Evolutionary conservation across 129 eudicot genomes (phyloP), one percentile per base, ranked within the genome.

Genomic region (Chrysanthemum lavandulifolium): DNA sequence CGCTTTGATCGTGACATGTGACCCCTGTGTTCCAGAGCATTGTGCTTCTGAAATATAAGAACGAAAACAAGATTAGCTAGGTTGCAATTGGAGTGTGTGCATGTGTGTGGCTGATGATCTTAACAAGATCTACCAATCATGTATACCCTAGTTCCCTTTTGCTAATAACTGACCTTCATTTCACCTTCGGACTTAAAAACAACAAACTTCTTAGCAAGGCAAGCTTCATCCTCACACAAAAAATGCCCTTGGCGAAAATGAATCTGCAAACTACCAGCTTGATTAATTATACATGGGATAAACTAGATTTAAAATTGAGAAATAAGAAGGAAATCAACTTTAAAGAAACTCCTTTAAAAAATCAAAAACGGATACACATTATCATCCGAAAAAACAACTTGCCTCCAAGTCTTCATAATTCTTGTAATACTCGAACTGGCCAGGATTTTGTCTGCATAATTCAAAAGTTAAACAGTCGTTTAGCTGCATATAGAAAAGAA

Each of bases 321-420:
- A 49, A 0, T 9, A 2, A 59, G 2, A 49, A 63, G 15, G 49
- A 23, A 68, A 57, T 10, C 53, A 76, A 45, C 53, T 33, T 36
- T 19, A 1, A 19, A 52, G 33, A 6, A 10, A 23, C 19, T 49
- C 67, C 14, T 25, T 53, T 36, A n/a, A 25, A 19, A 71, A 40
- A 16, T 6, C 36, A n/a, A 49, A 45, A 13, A n/a, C 25, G 25
- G 21, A 68, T 2, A 25, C 25, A 51, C 66, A 75, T 57, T 7
- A 13, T 60, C 61, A 67, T 11, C 9, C 15, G 3, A 56, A 61
- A 48, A 64, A 72, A 65, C 69, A 59, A 23, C 90, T 74, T 73
- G 83, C 96, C 98, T 94, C 98, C 84, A 94, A 86, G 69, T 90
- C 96, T 75, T 90, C 93, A 79, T 90, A 90, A 68, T 90, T 85